phyloP scores from a whole-genome alignment of 1,284 basidiomycete genomes.

The Tetrapyrgos nigripes region DNA sequence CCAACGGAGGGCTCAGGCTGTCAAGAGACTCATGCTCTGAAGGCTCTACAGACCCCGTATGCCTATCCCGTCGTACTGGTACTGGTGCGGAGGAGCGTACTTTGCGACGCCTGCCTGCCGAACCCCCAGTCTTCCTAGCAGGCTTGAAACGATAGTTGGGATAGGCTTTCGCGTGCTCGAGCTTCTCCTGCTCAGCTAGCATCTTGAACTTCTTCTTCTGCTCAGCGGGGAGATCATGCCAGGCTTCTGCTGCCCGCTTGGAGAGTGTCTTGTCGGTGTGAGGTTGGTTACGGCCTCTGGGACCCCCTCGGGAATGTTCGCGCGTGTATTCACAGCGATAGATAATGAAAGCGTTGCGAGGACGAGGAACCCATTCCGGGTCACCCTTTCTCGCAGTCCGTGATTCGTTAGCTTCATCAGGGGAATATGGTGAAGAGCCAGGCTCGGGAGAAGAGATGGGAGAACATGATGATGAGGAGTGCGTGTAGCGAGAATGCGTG shows the following conservation, averaged over 20 bases:
- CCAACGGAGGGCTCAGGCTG: too few species aligned
- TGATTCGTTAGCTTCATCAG: neutral
- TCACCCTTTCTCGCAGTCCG: constrained; percentile 33
- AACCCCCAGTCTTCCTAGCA: constrained; percentile 31
- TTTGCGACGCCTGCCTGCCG: constrained; percentile 31
- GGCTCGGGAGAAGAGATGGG: too few species aligned
- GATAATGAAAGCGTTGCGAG: constrained; percentile 89
- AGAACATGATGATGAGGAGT: too few species aligned
- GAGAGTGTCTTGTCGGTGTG: constrained; percentile 53
- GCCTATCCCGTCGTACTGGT: constrained; percentile 16
- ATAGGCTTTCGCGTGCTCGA: constrained; percentile 57
- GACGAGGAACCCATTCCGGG: constrained; percentile 79
- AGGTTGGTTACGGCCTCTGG: constrained; percentile 24
- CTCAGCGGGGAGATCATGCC: constrained; percentile 52
- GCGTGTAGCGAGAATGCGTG: too few species aligned
- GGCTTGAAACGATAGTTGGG: constrained; percentile 72
- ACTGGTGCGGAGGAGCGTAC: constrained; percentile 28
- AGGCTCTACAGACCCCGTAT: too few species aligned
- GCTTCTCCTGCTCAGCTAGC: constrained; percentile 57
- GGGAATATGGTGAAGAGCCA: neutral
- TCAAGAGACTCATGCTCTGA: too few species aligned
- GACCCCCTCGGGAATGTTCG: constrained; percentile 38
- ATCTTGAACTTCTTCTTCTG: constrained; percentile 56
- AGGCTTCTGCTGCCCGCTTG: constrained; percentile 66
- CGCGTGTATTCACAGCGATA: constrained; percentile 80